Base-by-base conservation (phyloP, 23 red algal genomes). In the Pyropia haitanensis region DNA sequence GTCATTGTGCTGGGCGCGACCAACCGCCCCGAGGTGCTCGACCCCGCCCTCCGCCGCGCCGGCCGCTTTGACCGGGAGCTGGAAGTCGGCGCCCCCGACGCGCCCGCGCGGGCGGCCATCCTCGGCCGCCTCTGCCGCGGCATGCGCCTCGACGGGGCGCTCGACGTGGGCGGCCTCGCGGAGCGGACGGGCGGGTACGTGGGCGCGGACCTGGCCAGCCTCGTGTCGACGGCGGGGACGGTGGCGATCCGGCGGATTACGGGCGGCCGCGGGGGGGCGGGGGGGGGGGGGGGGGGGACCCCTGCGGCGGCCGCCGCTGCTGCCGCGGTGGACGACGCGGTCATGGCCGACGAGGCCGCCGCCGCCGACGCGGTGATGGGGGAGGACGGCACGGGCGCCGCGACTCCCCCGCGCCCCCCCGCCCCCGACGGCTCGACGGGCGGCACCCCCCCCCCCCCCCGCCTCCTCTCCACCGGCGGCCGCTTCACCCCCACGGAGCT, bases 61-160 rank as follows among this genome's bases (percentile, higher is more conserved):
- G 94, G 94, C 24, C 65, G 94, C 23, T 98, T 98, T 61, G 94
- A 98, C 54, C 63, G 74, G 14, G 94, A 98, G 52, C 77, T 98
- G 48, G 94, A 98, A 82, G 27, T 98, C 13, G 78, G 81, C 7
- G 94, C 82, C 22, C 94, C 94, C 20, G 88, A 89, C 65, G 70
- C 77, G 39, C 55, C 76, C 14, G 84, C 72, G 33, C 65, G 94
- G 49, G 51, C n/a, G 49, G 56, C 72, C 21, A 98, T 98, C 65
- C 59, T 98, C 54, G 13, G 72, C 1, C 71, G 64, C 46, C 58
- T 98, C 9, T 77, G 78, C 27, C 25, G 70, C 18, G 26, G 73
- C 14, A 14, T 89, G 20, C 54, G 58, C 21, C 51, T 87, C 10
- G 64, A 20, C 27, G 64, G 27, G 5, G 51, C 53, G 10, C 77